A percentile compares a stretch with the other conserved stretches of the same genome.
phyloP scores from a whole-genome alignment of 2,329 filamentous ascomycete genomes.

The Botrytis sinoallii region DNA sequence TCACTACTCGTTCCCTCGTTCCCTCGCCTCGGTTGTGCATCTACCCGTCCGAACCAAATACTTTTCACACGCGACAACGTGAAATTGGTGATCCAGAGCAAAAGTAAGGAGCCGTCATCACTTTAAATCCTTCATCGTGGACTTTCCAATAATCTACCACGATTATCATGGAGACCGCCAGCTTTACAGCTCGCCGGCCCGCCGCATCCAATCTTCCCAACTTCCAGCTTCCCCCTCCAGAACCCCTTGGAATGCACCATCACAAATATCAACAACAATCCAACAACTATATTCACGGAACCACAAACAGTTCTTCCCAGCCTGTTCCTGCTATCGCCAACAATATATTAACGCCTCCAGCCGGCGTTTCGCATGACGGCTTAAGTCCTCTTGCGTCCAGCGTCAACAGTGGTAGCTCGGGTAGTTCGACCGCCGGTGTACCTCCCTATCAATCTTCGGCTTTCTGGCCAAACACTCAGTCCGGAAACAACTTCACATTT shows the following conservation, averaged over 20 bases:
- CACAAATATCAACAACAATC: constrained; percentile 37
- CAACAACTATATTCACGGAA: constrained; percentile 50
- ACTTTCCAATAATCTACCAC: constrained; percentile 33
- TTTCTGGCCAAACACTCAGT: constrained; percentile 55
- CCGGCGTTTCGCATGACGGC: constrained; percentile 55
- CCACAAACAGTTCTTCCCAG: constrained; percentile 41
- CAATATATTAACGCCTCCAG: constrained; percentile 43
- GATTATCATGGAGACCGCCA: constrained; percentile 53
- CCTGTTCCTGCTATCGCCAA: constrained; percentile 39
- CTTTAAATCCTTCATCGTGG: constrained; percentile 25
- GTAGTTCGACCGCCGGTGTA: constrained; percentile 54
- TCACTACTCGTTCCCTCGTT: constrained; percentile 6
- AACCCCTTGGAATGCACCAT: constrained; percentile 46
- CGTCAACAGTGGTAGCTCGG: constrained; percentile 57
- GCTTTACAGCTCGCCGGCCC: constrained; percentile 68
- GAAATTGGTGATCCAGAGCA: background rate
- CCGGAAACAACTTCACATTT: constrained; percentile 51
- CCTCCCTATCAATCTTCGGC: constrained; percentile 56
- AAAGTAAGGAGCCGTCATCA: background rate
- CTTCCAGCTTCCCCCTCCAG: constrained; percentile 67
- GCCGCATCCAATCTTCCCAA: constrained; percentile 65
- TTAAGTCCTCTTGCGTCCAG: constrained; percentile 60
- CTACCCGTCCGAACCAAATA: constrained; percentile 1
- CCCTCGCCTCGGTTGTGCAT: constrained; percentile 11
- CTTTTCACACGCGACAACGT: background rate